A percentile compares a stretch with the other conserved stretches of the same genome.
Evolutionary conservation across 2,329 filamentous ascomycete species (phyloP).

Genomic region (Alternaria gaisen): DNA sequence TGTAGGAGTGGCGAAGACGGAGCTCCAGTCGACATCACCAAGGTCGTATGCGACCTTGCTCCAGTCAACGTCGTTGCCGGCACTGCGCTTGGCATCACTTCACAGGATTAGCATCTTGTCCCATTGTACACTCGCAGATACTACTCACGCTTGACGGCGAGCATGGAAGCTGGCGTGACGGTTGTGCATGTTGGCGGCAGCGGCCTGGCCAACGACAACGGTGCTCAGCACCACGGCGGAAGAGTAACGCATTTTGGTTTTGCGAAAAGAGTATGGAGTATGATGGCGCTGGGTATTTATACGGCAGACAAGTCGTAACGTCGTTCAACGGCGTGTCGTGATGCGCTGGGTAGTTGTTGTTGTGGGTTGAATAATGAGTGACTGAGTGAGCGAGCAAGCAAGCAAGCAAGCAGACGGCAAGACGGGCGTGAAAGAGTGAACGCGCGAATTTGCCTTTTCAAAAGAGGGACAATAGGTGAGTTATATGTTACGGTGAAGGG

Average conservation of each 20-base stretch:
- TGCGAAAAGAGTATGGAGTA: slow-evolving; percentile 12
- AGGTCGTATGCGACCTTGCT: slow-evolving; percentile 36
- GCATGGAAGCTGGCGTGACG: slow-evolving; percentile 50
- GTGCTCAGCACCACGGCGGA: slow-evolving; percentile 50
- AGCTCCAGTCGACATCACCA: slow-evolving; percentile 39
- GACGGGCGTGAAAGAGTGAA: slow-evolving; percentile 52
- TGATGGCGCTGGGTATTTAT: slow-evolving; percentile 17
- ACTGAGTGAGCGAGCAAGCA: slow-evolving; percentile 30
- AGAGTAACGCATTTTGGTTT: slow-evolving; percentile 46
- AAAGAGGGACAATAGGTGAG: slow-evolving; percentile 34
- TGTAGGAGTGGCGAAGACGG: slow-evolving; percentile 28
- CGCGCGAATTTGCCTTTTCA: slow-evolving; percentile 43
- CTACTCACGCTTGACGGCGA: slow-evolving; percentile 44
- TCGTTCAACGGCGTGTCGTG: slow-evolving; percentile 37
- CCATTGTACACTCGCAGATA: background rate
- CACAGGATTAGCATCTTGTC: slow-evolving; percentile 15
- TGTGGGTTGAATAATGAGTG: slow-evolving; percentile 34
- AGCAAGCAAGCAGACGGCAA: slow-evolving; percentile 25
- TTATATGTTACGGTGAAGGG: slow-evolving; percentile 40
- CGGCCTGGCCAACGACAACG: slow-evolving; percentile 47
- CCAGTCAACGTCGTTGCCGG: slow-evolving; percentile 41
- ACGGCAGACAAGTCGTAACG: slow-evolving; percentile 31
- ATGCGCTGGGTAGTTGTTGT: slow-evolving; percentile 10
- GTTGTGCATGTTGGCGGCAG: slow-evolving; percentile 42
- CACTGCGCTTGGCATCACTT: slow-evolving; percentile 45